Evolutionary conservation across 164 flowering plant species (phyloP).

Genomic region (Stephania cephalantha): DNA sequence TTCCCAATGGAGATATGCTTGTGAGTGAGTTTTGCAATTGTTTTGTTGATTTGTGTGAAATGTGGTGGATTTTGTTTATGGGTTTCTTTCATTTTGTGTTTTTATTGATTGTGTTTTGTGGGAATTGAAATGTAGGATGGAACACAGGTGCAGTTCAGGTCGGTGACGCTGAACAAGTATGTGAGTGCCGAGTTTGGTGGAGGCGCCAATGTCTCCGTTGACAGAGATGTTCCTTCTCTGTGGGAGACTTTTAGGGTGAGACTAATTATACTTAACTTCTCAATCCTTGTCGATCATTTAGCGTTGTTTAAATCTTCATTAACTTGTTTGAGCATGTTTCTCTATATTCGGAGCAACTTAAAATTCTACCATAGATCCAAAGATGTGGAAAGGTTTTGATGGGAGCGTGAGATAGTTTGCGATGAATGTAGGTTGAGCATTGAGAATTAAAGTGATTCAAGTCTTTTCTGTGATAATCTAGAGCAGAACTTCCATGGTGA

Average conservation of each 20-base stretch:
- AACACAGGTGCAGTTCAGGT: constrained; percentile 62
- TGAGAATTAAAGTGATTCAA: neutral
- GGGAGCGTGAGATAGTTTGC: neutral
- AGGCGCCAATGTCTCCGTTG: constrained; percentile 48
- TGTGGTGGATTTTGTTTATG: neutral
- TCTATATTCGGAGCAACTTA: neutral
- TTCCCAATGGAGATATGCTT: constrained; percentile 86
- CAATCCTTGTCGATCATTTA: neutral
- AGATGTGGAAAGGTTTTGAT: neutral
- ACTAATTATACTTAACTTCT: neutral
- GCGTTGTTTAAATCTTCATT: neutral
- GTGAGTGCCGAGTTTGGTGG: constrained; percentile 72
- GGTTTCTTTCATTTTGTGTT: neutral
- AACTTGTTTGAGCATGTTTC: neutral
- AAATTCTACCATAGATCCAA: neutral
- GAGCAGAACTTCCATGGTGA: neutral
- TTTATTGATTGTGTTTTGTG: constrained; percentile 7
- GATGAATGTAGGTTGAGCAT: neutral
- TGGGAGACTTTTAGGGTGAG: constrained; percentile 90
- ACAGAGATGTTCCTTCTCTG: constrained; percentile 49
- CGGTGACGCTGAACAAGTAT: constrained; percentile 57
- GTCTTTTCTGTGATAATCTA: neutral
- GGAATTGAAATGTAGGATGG: constrained; percentile 60
- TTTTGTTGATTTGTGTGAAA: neutral
- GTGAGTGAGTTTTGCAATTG: constrained; percentile 33